Conservation (phyloP, 1,139 yeast species). For the Protomyces lactucae-debilis region DNA sequence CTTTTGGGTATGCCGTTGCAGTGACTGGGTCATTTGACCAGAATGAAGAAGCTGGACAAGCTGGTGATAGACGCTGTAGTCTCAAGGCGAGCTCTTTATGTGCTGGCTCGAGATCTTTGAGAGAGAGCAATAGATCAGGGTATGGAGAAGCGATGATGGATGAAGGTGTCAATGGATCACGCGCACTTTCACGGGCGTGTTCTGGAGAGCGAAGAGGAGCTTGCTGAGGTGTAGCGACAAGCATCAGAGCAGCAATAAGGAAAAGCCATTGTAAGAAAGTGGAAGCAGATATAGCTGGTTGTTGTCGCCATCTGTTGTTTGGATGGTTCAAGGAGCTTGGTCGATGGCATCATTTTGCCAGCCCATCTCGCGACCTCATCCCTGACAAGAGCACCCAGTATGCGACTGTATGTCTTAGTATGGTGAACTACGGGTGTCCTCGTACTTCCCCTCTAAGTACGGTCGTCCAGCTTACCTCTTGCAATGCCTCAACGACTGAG, state of each 20-base stretch:
- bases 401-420: too few species aligned
- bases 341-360: too few species aligned
- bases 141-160: neutral
- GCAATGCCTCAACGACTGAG: too few species aligned
- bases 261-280: neutral
- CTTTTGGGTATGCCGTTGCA: neutral
- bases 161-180: neutral
- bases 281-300: neutral
- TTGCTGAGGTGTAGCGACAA: too few species aligned
- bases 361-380: too few species aligned
- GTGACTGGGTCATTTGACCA: neutral
- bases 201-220: too few species aligned
- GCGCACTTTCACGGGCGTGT: too few species aligned
- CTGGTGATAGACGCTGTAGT: neutral
- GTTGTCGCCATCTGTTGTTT: neutral
- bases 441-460: too few species aligned
- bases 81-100: neutral
- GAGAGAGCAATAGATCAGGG: neutral
- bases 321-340: neutral
- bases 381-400: too few species aligned
- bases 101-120: neutral
- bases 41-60: neutral
- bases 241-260: too few species aligned
- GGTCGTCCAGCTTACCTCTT: too few species aligned
- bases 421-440: too few species aligned